Percentiles rank a stretch among this genome's conserved stretches.
These are phyloP conservation scores for Eimeria maxima DNA, from an alignment of 169 alveolate genomes.

Conservation along the genomic window DNA sequence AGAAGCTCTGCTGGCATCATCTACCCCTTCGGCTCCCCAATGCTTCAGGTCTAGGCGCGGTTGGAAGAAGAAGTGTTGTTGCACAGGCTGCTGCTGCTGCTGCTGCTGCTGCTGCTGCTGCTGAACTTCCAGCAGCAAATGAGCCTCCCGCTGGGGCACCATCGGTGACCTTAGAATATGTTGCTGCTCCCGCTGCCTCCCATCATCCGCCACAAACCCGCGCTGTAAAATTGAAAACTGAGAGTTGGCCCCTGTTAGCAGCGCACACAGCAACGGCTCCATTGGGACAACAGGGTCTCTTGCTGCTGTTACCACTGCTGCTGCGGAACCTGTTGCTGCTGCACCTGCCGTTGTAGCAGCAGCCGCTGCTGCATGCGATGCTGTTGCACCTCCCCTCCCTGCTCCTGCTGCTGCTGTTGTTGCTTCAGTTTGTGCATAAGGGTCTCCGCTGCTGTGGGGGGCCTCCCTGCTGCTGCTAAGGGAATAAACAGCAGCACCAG, in stretches of 20 bases:
- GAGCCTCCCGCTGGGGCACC: background rate
- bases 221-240: background rate
- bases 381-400: background rate
- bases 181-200: background rate
- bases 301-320: constrained; percentile 5
- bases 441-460: background rate
- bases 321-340: background rate
- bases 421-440: background rate
- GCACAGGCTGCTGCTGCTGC: background rate
- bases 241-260: constrained; percentile 80
- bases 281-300: background rate
- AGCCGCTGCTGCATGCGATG: background rate
- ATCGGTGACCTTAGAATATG: background rate
- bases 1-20: background rate
- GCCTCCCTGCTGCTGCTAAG: background rate
- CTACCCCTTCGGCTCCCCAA: background rate
- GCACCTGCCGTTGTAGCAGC: background rate
- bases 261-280: constrained; percentile 36
- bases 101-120: no score
- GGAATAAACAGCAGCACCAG: constrained; percentile 2
- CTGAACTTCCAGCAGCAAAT: background rate
- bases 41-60: background rate
- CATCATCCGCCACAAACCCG: background rate
- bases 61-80: background rate
- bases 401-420: background rate